Conservation (phyloP, 768 basidiomycete species). For the Panaeolus papilionaceus region DNA sequence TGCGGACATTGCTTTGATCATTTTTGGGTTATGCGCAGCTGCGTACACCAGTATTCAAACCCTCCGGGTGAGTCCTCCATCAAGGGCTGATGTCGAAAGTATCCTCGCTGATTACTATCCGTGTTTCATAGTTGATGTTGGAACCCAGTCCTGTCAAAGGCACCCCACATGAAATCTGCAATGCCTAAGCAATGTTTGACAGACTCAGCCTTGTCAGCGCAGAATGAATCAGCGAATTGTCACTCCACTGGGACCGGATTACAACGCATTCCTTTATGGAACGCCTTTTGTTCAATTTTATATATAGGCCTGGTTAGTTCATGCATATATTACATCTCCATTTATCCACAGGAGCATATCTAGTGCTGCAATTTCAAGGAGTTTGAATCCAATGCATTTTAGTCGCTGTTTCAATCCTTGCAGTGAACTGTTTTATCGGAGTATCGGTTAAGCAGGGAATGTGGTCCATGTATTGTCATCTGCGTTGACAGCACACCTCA, state of each 20-base stretch:
- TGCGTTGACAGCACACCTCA: too few species aligned
- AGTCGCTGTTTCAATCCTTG: background rate
- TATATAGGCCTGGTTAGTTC: background rate
- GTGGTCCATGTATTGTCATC: too few species aligned
- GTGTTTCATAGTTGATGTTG: slow-evolving; percentile 60
- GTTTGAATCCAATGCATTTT: background rate
- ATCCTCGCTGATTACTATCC: background rate
- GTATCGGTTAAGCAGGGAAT: background rate
- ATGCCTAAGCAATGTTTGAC: slow-evolving; percentile 20
- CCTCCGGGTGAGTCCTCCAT: slow-evolving; percentile 54
- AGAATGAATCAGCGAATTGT: background rate
- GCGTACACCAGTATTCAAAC: slow-evolving; percentile 86
- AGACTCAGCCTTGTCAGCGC: background rate
- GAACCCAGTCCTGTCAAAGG: slow-evolving; percentile 46
- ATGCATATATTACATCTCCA: background rate
- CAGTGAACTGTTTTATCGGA: background rate
- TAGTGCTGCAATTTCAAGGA: background rate
- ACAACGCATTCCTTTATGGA: background rate
- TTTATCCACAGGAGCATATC: background rate
- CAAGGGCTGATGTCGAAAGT: slow-evolving; percentile 12
- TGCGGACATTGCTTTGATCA: slow-evolving; percentile 73
- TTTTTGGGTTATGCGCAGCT: slow-evolving; percentile 76
- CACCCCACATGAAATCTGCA: slow-evolving; percentile 43
- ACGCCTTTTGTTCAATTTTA: background rate
- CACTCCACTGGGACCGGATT: background rate